Base-by-base conservation (phyloP, 495 filamentous ascomycete species). In the Aeminium ludgeri region DNA sequence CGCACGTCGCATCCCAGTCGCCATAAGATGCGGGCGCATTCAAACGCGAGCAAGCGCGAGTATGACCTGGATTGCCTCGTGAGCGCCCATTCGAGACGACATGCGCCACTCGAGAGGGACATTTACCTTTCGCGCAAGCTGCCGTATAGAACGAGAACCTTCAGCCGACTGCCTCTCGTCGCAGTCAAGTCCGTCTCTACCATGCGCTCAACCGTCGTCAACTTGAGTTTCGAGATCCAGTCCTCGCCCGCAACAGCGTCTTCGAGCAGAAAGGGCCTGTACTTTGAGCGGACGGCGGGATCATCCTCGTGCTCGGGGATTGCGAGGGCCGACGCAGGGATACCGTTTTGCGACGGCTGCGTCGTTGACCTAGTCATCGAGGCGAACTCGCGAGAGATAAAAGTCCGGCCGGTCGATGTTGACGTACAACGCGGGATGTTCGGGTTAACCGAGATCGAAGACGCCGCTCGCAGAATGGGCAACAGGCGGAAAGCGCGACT, bases 1-100 rank as follows among this genome's bases (percentile, higher is more conserved):
- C 76, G 69, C 0, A 80, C 76, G 40, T 82, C 78, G 50, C 72
- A 77, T 16, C 76, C 75, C 1, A 80, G 67, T 3, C 74, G 68
- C 51, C 68, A 70, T n/a, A 81, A 67, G 40, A 80, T 74, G 0
- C 76, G 61, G n/a, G 59, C 58, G 10, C 69, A 71, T 58, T 81
- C 76, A 18, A 63, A 69, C 2, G 76, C 74, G 23, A 78, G 60
- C 0, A 79, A 63, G 2, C 59, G 55, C 0, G 73, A 78, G 51
- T 73, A 80, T 3, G 23, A 25, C 8, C 5, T 25, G 23, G 3
- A 3, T 25, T 8, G 8, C 23, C 3, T 25, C 4, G 3, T 8
- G 8, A 25, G 4, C n/a, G n/a, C n/a, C n/a, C n/a, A n/a, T n/a
- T 25, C 23, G 23, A 25, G 4, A 3, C 23, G 23, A 25, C 8